A percentile compares a stretch with the other conserved stretches of the same genome.
Evolutionary conservation across 2,329 filamentous ascomycete species (phyloP).

Genomic region (Harringtonia lauricola): DNA sequence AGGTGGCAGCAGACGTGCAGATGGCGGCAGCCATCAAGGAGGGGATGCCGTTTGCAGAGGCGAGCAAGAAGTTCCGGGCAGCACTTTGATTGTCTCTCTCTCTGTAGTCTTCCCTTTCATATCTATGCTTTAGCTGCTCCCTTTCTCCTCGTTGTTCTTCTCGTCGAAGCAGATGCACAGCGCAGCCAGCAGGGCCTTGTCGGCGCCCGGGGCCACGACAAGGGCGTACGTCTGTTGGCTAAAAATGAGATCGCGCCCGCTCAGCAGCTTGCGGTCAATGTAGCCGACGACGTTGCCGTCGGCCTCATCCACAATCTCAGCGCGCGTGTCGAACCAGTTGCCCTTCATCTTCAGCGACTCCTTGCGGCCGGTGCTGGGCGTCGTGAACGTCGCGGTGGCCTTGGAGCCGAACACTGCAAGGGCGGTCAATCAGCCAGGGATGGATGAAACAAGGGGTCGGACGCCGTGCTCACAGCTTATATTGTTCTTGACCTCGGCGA

Average conservation of each 20-base stretch:
- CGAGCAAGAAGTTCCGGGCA: slow-evolving; percentile 28
- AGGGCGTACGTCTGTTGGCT: slow-evolving; percentile 57
- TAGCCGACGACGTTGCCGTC: slow-evolving; percentile 40
- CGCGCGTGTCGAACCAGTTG: slow-evolving; percentile 45
- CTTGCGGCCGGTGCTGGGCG: slow-evolving; percentile 26
- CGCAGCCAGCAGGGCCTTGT: slow-evolving; percentile 53
- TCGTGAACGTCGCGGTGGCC: slow-evolving; percentile 46
- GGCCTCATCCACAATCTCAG: slow-evolving; percentile 43
- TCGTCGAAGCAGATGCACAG: slow-evolving; percentile 60
- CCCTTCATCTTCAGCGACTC: slow-evolving; percentile 47
- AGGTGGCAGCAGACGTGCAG: slow-evolving; percentile 29
- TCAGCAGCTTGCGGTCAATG: slow-evolving; percentile 49
- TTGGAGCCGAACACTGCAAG: slow-evolving; percentile 44
- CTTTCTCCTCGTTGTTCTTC: slow-evolving; percentile 47
- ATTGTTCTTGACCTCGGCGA: slow-evolving; percentile 45
- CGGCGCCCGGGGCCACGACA: slow-evolving; percentile 51
- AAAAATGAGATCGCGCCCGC: slow-evolving; percentile 43
- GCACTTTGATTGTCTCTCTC: too few species aligned
- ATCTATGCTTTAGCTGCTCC: slow-evolving; percentile 17
- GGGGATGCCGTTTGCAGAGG: slow-evolving; percentile 32
- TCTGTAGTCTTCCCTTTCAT: too few species aligned
- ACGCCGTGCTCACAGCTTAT: slow-evolving; percentile 31
- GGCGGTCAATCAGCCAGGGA: not conserved
- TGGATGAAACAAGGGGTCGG: too few species aligned
- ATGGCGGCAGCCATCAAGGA: slow-evolving; percentile 27